Conservation (phyloP, 352 stramenopile species). For the Thalassiosira hispida region DNA sequence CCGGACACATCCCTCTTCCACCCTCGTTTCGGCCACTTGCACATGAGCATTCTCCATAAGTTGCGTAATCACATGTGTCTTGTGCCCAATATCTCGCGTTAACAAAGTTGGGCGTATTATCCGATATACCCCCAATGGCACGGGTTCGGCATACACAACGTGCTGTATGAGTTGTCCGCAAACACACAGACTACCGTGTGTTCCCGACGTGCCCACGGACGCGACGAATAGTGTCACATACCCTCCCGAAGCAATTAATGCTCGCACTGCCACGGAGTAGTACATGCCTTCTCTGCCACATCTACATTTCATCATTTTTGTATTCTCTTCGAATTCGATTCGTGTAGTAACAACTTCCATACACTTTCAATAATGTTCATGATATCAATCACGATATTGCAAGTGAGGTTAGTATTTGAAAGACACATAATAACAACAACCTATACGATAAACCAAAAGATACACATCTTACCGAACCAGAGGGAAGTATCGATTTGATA, state of each 20-base stretch:
- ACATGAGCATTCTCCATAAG: no score
- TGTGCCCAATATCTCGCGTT: no score
- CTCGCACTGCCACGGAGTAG: conserved; percentile 24
- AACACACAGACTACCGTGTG: conserved; percentile 2
- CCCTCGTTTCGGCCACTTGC: no score
- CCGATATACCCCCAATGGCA: no score
- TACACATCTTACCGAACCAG: conserved; percentile 19
- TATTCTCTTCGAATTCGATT: conserved; percentile 45
- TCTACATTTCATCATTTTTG: conserved; percentile 11
- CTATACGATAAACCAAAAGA: background rate
- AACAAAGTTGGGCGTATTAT: no score
- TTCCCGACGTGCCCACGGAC: conserved; percentile 11
- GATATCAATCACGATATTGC: background rate
- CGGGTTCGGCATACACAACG: conserved; percentile 26
- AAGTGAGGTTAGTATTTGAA: no score
- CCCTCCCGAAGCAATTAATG: conserved; percentile 41
- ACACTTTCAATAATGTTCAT: conserved; percentile 1
- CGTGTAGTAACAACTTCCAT: conserved; percentile 49
- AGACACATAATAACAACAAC: no score
- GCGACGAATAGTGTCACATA: conserved; percentile 39
- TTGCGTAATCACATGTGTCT: no score
- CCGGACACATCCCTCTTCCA: no score
- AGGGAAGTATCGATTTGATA: conserved; percentile 27
- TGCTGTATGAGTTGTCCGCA: conserved; percentile 19
- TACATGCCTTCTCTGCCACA: conserved; percentile 28